Evolutionary conservation across 2,329 filamentous ascomycete genomes (phyloP), one percentile per base, ranked within the genome.

Genomic region (Colletotrichum lini): DNA sequence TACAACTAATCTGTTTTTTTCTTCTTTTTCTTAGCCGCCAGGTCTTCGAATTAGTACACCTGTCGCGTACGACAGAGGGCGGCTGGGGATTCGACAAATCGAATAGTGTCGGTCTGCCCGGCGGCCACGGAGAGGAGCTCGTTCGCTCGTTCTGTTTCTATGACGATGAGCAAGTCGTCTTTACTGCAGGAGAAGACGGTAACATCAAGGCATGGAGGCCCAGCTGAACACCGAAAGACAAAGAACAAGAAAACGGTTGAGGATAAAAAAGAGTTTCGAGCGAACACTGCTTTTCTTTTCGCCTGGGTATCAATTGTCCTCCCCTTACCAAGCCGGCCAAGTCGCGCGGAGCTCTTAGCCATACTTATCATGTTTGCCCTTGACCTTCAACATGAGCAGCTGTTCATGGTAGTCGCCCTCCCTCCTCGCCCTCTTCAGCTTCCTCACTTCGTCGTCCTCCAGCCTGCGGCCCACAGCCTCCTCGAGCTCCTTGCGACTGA

Each of bases 401-500:
- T 89, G 89, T 83, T 98, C 95, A 80, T 98, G 93, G 79, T 96
- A 98, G 79, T 96, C 92, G 0, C 96, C 96, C 76, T 98, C 93
- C 76, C 90, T 89, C 79, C 94, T 89, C 44, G 96, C 95, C 82
- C 86, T 92, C 86, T 97, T 97, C 78, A 99, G 80, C 80, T 86
- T 89, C 83, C 89, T 92, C 52, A 98, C 94, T 82, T 99, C 96
- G 67, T 96, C 92, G 77, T 98, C 95, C 16, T 94, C 89, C 64
- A 98, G 81, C 68, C 85, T 87, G 72, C 95, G 84, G 1, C 95
- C 95, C 0, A 92, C 94, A 3, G 93, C 91, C 56, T 91, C 91
- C 82, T 98, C 95, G 57, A 98, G 84, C 82, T 98, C 94, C 77
- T 92, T 92, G 73, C 93, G 88, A 77, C 92, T 96, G 68, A 99